Percentiles rank a stretch among this genome's conserved stretches.
These are phyloP conservation scores for Rhododendron ferrugineum DNA, from an alignment of 148 eudicot species.

Conservation along the genomic window DNA sequence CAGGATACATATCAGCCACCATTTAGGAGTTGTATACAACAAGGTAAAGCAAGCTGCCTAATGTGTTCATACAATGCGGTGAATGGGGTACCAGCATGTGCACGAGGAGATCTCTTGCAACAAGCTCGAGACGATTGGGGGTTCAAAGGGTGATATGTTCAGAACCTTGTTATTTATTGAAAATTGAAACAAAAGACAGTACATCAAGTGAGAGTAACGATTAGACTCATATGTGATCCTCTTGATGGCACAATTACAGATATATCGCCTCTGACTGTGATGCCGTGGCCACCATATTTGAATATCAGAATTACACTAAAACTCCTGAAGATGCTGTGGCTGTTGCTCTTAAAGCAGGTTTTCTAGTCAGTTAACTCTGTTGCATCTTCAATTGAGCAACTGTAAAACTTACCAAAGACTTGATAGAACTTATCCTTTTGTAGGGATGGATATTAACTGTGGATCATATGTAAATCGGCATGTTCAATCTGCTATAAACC, in stretches of 20 bases:
- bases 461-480: conserved; percentile 77
- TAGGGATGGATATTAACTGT: conserved; percentile 90
- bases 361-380: background rate
- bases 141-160: conserved; percentile 63
- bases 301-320: conserved; percentile 59
- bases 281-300: conserved; percentile 92
- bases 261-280: conserved; percentile 93
- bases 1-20: conserved; percentile 90
- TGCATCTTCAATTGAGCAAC: background rate
- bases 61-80: conserved; percentile 97
- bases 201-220: conserved; percentile 3
- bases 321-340: conserved; percentile 88
- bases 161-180: background rate
- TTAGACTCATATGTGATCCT: conserved; percentile 14
- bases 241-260: conserved; percentile 39
- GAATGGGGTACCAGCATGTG: conserved; percentile 89
- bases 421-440: conserved; percentile 4
- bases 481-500: conserved; percentile 53
- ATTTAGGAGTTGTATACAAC: conserved; percentile 70
- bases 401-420: background rate
- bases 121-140: conserved; percentile 84
- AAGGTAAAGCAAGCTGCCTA: conserved; percentile 94
- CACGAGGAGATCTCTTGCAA: conserved; percentile 55
- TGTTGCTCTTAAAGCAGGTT: conserved; percentile 84
- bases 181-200: background rate